These are phyloP conservation scores for Pulveroboletus ravenelii DNA, from an alignment of 768 basidiomycete genomes.

Conservation along the genomic window DNA sequence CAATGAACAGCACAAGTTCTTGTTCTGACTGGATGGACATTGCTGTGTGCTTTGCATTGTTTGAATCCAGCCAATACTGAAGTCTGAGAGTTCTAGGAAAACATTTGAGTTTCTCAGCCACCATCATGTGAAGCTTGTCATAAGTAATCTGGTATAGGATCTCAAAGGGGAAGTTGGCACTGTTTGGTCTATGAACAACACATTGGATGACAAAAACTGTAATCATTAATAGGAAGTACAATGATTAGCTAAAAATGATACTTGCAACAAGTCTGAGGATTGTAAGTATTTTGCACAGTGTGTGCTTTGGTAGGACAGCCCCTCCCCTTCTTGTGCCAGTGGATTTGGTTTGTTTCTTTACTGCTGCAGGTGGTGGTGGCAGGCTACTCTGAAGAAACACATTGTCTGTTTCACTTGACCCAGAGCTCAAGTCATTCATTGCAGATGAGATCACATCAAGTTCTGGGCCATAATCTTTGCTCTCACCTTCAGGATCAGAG, in stretches of 20 bases:
- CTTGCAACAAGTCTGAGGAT: not conserved
- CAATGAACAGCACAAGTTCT: too few relatives aligned
- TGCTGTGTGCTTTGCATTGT: too few relatives aligned
- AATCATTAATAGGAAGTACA: not conserved
- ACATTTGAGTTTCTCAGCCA: too few relatives aligned
- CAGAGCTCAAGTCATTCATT: not conserved
- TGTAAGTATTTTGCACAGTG: not conserved
- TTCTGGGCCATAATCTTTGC: not conserved
- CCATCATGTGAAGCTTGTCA: too few relatives aligned
- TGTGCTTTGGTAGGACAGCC: too few relatives aligned
- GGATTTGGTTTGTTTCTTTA: not conserved
- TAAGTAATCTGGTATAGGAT: too few relatives aligned
- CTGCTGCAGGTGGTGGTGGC: not conserved
- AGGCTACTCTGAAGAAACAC: not conserved
- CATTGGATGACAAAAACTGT: not conserved
- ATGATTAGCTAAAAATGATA: not conserved
- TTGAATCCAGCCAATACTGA: too few relatives aligned
- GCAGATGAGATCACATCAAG: not conserved
- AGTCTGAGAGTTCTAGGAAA: too few relatives aligned
- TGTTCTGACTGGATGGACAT: too few relatives aligned
- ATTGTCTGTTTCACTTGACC: not conserved
- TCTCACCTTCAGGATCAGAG: too few relatives aligned
- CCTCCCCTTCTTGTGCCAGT: not conserved
- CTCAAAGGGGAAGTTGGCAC: too few relatives aligned
- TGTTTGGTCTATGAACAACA: not conserved